These are phyloP conservation scores for Chlorella sp. DNA, from an alignment of 139 green algal species.

Conservation along the genomic window DNA sequence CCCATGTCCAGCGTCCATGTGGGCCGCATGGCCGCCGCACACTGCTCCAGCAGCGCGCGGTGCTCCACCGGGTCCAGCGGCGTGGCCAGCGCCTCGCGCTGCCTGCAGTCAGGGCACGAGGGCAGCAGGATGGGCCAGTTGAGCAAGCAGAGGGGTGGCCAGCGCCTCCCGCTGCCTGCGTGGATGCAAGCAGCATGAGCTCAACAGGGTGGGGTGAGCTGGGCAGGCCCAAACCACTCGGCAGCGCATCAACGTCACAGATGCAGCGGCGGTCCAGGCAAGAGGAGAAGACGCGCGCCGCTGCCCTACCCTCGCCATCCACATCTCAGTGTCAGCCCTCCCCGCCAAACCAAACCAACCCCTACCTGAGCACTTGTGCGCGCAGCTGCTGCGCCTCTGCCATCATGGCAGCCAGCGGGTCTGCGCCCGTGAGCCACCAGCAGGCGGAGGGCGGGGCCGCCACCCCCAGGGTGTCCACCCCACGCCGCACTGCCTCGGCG, in stretches of 20 bases:
- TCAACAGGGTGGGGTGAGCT: no score
- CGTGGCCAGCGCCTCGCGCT: conserved; percentile 24
- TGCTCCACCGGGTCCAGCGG: conserved; percentile 9
- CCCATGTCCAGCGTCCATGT: conserved; percentile 22
- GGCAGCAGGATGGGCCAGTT: not conserved
- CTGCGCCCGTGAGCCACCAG: conserved; percentile 23
- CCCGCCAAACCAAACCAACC: not conserved
- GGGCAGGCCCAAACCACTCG: no score
- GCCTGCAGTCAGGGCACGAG: not conserved
- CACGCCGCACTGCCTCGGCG: conserved; percentile 7
- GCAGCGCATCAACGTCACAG: no score
- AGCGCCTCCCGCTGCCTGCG: no score
- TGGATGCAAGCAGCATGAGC: no score
- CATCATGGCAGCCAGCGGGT: conserved; percentile 41
- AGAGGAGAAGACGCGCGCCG: no score
- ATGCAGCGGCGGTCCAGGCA: no score
- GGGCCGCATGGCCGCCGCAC: conserved; percentile 10
- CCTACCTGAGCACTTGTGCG: not conserved
- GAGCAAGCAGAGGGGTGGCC: no score
- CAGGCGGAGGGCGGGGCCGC: not conserved
- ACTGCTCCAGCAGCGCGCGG: conserved; percentile 28
- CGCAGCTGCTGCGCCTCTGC: conserved; percentile 5
- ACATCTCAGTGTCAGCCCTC: not conserved
- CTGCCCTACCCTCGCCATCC: no score
- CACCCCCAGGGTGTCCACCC: conserved; percentile 32